Percentiles rank a stretch among this genome's conserved stretches.
These are phyloP conservation scores for barley (Hordeum vulgare) DNA, from an alignment of 176 grass and related monocot genomes.

Conservation along the genomic window DNA sequence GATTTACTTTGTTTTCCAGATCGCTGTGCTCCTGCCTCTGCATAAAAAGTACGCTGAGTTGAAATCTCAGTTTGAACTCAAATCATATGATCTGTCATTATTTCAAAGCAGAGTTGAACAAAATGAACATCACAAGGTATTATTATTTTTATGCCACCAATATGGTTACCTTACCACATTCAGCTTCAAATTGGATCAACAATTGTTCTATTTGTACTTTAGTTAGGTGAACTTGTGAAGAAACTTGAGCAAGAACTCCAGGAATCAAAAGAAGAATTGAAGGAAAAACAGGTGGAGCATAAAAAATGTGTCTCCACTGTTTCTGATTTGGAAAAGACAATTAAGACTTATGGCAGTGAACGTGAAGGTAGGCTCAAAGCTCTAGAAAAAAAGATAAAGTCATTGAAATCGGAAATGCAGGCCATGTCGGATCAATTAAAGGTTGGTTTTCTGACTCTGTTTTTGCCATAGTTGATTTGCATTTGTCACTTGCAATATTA, in stretches of 20 bases:
- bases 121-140: constrained; percentile 99
- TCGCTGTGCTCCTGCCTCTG: constrained; percentile 51
- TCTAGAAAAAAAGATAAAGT: constrained; percentile 80
- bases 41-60: constrained; percentile 58
- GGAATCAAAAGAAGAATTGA: constrained; percentile 52
- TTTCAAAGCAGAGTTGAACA: constrained; percentile 90
- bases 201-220: constrained; percentile 25
- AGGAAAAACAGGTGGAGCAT: constrained; percentile 57
- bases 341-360: constrained; percentile 75
- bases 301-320: constrained; percentile 58
- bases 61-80: constrained; percentile 90
- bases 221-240: constrained; percentile 85
- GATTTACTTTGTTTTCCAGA: constrained; percentile 44
- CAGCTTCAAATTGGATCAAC: constrained; percentile 1
- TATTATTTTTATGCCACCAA: constrained; percentile 17
- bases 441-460: constrained; percentile 42
- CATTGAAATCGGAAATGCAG: constrained; percentile 84
- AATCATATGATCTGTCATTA: constrained; percentile 89
- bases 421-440: constrained; percentile 79
- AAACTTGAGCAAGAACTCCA: constrained; percentile 84
- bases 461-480: not conserved
- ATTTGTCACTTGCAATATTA: not conserved
- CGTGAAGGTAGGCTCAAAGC: constrained; percentile 83
- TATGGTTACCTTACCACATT: constrained; percentile 2
- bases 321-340: constrained; percentile 65